Evolutionary conservation across 2,329 filamentous ascomycete genomes (phyloP), one percentile per base, ranked within the genome.

Genomic region (Trichophyton equinum): DNA sequence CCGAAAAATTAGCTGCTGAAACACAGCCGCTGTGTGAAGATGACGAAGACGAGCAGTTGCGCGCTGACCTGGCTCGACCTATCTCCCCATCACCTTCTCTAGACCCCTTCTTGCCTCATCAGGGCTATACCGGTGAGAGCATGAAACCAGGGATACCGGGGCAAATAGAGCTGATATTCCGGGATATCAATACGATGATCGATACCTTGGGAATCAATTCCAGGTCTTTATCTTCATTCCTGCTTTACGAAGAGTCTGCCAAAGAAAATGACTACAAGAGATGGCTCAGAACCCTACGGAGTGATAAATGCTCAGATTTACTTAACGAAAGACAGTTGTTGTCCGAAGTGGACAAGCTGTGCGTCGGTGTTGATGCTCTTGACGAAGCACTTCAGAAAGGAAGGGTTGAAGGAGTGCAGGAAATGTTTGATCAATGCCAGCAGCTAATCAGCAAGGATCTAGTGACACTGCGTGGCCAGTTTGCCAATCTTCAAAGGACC

Each of bases 201-300:
- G 90, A 96, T 68, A 92, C 89, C 0, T 77, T 97, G 46, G 92
- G 92, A 8, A 81, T 96, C 57, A 97, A 97, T 70, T 84, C 88
- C 4, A 82, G 92, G 15, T 84, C 80, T 6, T 68, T 86, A 47
- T 73, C 78, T 20, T 76, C 79, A 0, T 86, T 82, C 67, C 73
- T 91, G 61, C 64, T 76, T 38, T 75, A 76, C 61, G 75, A 78
- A 63, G 66, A 74, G 62, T 65, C 66, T 3, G 60, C 65, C 9
- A 78, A 78, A 9, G 77, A 84, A 57, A 74, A 78, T 47, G 73
- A 77, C 57, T 77, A 81, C 58, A 76, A 82, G 40, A 74, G 76
- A 8, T 81, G 79, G 73, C 66, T 74, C 7, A 60, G 68, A 9
- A 70, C 70, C 22, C 66, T 78, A 20, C 67, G 69, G 36, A 72